Evolutionary conservation across 1,284 basidiomycete genomes (phyloP), one percentile per base, ranked within the genome.

Genomic region (Fomitopsis schrenkii): DNA sequence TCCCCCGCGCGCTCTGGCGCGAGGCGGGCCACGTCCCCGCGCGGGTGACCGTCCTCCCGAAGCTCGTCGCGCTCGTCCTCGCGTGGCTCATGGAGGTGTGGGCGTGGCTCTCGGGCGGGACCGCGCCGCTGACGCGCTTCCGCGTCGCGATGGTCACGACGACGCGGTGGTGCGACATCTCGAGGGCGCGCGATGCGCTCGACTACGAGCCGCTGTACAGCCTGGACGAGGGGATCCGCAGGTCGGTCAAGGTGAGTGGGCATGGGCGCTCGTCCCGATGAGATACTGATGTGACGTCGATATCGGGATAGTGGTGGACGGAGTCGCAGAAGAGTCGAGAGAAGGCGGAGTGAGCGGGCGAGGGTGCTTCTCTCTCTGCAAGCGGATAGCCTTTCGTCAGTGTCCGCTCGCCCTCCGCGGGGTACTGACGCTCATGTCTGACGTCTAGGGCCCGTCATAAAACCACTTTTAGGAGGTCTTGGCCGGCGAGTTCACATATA

Each of bases 1-100:
- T 71, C 56, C 62, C 60, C 1, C 46, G 58, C 12, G 58, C 44
- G 44, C 22, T 62, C 14, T 64, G 63, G 62, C 35, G 42, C 14
- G 58, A 50, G 50, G 62, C 59, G 22, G 62, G 59, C 10, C 62
- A 61, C 56, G 57, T 55, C 30, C 56, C 59, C 50, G 36, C 30
- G 50, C 56, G 38, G 46, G 41, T 59, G 15, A 62, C 57, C 28
- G 62, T 55, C 26, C 36, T 65, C 19, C 64, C 62, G 17, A 45
- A 55, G n/a, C 15, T 5, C 5, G 30, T 59, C 14, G 61, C 61
- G 57, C 19, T 59, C 52, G 15, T 55, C 26, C 5, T 62, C 38
- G 61, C 61, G 54, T 3, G 41, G 36, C 19, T 62, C 40, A 36
- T 57, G 22, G 61, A 62, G 46, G 2, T 44, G 15, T 55, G 52